A percentile compares a stretch with the other conserved stretches of the same genome.
Evolutionary conservation across 345 rosid genomes (phyloP).

Genomic region (Corchorus capsularis): DNA sequence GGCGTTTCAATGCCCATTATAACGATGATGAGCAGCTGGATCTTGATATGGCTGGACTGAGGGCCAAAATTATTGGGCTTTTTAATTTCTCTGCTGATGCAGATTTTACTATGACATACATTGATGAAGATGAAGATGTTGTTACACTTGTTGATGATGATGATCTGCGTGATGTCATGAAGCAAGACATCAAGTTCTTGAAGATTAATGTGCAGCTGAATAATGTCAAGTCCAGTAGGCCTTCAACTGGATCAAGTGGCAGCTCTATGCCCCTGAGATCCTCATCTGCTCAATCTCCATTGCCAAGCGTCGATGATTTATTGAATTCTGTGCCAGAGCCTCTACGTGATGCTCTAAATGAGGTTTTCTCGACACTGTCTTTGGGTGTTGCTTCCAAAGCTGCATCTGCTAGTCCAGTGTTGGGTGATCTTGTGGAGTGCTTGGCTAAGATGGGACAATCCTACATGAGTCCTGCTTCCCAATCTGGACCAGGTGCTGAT

Average conservation of each 20-base stretch:
- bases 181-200: slow-evolving; percentile 72
- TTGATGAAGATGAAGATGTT: slow-evolving; percentile 90
- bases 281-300: slow-evolving; percentile 37
- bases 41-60: slow-evolving; percentile 61
- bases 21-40: slow-evolving; percentile 59
- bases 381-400: slow-evolving; percentile 62
- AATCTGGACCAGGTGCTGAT: slow-evolving; percentile 22
- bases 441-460: slow-evolving; percentile 48
- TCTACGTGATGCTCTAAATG: slow-evolving; percentile 46
- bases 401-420: slow-evolving; percentile 40
- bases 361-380: slow-evolving; percentile 52
- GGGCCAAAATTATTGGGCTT: slow-evolving; percentile 60
- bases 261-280: slow-evolving; percentile 58
- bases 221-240: slow-evolving; percentile 31
- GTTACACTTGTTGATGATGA: slow-evolving; percentile 76
- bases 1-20: slow-evolving; percentile 73
- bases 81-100: slow-evolving; percentile 58
- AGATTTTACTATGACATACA: slow-evolving; percentile 62
- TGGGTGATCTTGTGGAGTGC: slow-evolving; percentile 40
- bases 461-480: slow-evolving; percentile 17
- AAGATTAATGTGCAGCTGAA: slow-evolving; percentile 55
- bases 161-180: slow-evolving; percentile 72
- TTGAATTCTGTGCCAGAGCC: slow-evolving; percentile 70
- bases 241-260: slow-evolving; percentile 50
- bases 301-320: slow-evolving; percentile 50